Evolutionary conservation across 1,139 yeast species (phyloP), one percentile per base, ranked within the genome.

Genomic region (Hanseniaspora sp.): DNA sequence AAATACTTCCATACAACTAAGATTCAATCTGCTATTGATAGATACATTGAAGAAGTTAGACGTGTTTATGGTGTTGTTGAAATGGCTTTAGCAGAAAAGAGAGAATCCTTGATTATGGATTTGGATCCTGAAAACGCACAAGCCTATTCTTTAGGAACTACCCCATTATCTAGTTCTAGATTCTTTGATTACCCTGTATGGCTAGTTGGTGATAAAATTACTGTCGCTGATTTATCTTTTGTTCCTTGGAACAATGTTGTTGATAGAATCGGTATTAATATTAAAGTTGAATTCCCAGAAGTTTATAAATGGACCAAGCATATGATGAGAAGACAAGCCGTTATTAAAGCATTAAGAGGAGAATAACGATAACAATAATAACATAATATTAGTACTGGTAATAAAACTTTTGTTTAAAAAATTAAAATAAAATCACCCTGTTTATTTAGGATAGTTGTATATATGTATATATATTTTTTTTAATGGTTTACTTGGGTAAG

Each of bases 191-290:
- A 86, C 63, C 96, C 96, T 1, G 94, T 90, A 39, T 90, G 97
- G 97, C 74, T 90, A 35, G 96, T 88, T 7, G 95, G 96, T 37
- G 95, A 87, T 64, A 73, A 86, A 56, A 83, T 92, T 55, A 86
- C 96, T 1, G 82, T 88, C 52, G 96, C 96, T 5, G 97, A 90
- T 68, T 74, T 90, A 63, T 80, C 92, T 30, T 90, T 88, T 71
- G 95, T 88, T 35, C 95, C 97, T 12, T 90, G 97, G 97, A 90
- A 90, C 68, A 90, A 88, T 64, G 96, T 90, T 28, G 95, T 88
- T 51, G 95, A 86, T 67, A 74, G 95, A 62, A 85, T 90, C 57
- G 96, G 96, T 13, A 86, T 90, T 60, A 86, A 85, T 64, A 77
- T 90, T 63, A 83, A 84, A 67, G 78, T 79, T 30, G 96, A 90